Evolutionary conservation across 2,329 filamentous ascomycete genomes (phyloP), one percentile per base, ranked within the genome.

Genomic region (Trichoderma semiorbis): DNA sequence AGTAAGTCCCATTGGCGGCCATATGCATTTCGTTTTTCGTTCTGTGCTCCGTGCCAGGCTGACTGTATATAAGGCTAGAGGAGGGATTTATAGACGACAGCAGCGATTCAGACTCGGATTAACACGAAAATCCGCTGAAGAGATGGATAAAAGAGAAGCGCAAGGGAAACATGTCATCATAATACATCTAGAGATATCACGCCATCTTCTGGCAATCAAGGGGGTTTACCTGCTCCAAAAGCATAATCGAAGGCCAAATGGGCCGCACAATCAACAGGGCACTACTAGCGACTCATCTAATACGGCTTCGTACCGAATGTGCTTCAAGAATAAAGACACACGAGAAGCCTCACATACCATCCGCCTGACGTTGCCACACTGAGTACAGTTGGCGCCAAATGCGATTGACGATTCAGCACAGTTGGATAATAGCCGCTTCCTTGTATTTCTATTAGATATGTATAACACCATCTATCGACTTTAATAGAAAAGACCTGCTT

Each of bases 81-180:
- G 81, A 84, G 73, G 83, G 83, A 0, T 84, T 84, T 71, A 83
- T 82, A 78, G 83, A 84, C 73, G 81, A 84, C 70, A 84, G 57
- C 57, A 60, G 82, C 74, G 82, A 84, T 50, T 81, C 84, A 5
- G 82, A 84, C n/a, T 75, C 75, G 69, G 77, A 78, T 62, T 74
- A 30, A 50, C 32, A n/a, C n/a, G 39, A n/a, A 10, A 16, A 1
- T 2, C 10, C 6, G n/a, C 28, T 61, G 5, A 18, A 10, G n/a
- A 50, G 12, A 36, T 24, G 50, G 26, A 26, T n/a, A 60, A 21
- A 64, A 64, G 26, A 32, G n/a, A 50, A 34, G 10, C 16, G 32
- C 28, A 47, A 50, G 10, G 5, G 12, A 26, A 69, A 34, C 55
- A 50, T 34, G 24, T 28, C 16, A 39, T 67, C 26, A 14, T 60